phyloP scores from a whole-genome alignment of 345 rosid species.

The Dipteronia sinensis region DNA sequence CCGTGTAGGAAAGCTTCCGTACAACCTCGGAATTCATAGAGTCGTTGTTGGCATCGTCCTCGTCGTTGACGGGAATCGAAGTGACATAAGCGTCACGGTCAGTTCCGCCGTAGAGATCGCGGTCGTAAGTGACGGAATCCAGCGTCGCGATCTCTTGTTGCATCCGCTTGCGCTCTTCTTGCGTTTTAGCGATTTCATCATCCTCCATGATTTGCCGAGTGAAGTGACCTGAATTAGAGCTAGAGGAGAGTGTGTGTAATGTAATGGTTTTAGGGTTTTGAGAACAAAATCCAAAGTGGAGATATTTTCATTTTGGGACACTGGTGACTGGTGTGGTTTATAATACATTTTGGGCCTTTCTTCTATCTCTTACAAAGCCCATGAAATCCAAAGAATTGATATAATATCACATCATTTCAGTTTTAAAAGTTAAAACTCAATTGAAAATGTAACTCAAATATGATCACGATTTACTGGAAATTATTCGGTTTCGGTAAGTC shows the following conservation, averaged over 20 bases:
- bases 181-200: slow-evolving; percentile 81
- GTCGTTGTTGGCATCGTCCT: slow-evolving; percentile 71
- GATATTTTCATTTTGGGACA: not conserved
- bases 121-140: slow-evolving; percentile 66
- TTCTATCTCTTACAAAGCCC: not conserved
- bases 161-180: slow-evolving; percentile 71
- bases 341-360: not conserved
- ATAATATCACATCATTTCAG: too few species aligned
- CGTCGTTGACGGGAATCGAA: slow-evolving; percentile 85
- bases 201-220: slow-evolving; percentile 35
- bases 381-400: too few species aligned
- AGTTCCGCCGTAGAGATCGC: slow-evolving; percentile 75
- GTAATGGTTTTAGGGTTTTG: not conserved
- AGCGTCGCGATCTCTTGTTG: slow-evolving; percentile 84
- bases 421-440: too few species aligned
- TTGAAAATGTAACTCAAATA: too few species aligned
- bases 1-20: slow-evolving; percentile 81
- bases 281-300: too few species aligned
- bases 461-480: too few species aligned
- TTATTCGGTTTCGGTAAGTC: too few species aligned
- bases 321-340: not conserved
- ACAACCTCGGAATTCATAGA: slow-evolving; percentile 67
- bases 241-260: too few species aligned
- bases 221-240: not conserved
- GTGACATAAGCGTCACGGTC: slow-evolving; percentile 67